A percentile compares a stretch with the other conserved stretches of the same genome.
These are phyloP conservation scores for Leccinum subrobustum DNA, from an alignment of 1,284 basidiomycete species.

Conservation along the genomic window DNA sequence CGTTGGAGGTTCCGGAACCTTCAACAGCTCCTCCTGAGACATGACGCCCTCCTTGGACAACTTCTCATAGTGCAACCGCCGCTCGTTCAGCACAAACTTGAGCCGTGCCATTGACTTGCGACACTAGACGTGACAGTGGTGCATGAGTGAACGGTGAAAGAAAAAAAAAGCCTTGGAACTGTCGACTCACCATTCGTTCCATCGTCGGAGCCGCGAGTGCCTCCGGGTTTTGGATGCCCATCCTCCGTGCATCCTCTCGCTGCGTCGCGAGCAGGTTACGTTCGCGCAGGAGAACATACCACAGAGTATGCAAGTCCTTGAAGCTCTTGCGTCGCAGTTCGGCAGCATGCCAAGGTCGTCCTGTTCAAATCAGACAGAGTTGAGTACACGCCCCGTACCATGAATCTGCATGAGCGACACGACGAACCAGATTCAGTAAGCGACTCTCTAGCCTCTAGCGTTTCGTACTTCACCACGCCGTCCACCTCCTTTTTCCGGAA, in stretches of 20 bases:
- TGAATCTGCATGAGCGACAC: slow-evolving; percentile 7
- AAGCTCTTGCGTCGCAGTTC: slow-evolving; percentile 90
- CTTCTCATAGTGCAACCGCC: slow-evolving; percentile 80
- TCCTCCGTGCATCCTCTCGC: slow-evolving; percentile 67
- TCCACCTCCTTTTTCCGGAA: slow-evolving; percentile 57
- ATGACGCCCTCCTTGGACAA: slow-evolving; percentile 43
- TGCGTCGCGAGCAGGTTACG: slow-evolving; percentile 90
- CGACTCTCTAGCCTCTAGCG: slow-evolving; percentile 40
- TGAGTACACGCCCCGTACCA: slow-evolving; percentile 7
- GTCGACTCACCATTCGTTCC: slow-evolving; percentile 37
- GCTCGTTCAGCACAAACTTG: slow-evolving; percentile 92
- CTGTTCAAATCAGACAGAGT: slow-evolving; percentile 39
- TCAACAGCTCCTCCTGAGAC: slow-evolving; percentile 20
- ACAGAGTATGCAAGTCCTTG: slow-evolving; percentile 87
- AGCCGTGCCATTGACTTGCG: slow-evolving; percentile 97
- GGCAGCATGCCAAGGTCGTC: slow-evolving; percentile 80
- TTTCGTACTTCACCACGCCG: slow-evolving; percentile 43
- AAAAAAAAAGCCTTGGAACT: neutral
- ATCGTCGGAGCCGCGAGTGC: slow-evolving; percentile 35
- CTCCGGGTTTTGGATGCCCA: slow-evolving; percentile 46
- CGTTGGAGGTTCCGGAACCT: slow-evolving; percentile 15
- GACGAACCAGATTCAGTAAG: slow-evolving; percentile 41
- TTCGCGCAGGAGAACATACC: slow-evolving; percentile 88
- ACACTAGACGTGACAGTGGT: slow-evolving; percentile 51
- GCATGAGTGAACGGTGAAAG: neutral